These are phyloP conservation scores for Candida frijolesensis DNA, from an alignment of 1,139 yeast genomes.

Conservation along the genomic window DNA sequence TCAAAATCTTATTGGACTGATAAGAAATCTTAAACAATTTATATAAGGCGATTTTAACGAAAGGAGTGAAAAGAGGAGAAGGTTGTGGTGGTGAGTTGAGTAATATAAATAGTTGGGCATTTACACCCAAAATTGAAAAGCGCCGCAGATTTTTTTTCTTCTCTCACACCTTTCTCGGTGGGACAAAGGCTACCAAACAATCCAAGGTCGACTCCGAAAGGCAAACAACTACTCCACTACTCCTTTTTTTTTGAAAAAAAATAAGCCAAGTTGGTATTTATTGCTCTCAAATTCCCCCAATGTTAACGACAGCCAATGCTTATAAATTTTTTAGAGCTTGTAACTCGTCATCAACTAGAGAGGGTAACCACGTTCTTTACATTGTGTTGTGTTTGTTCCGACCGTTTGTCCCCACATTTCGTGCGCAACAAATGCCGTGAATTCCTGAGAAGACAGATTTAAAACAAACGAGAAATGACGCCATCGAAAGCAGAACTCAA, in stretches of 20 bases:
- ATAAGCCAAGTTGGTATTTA: background rate
- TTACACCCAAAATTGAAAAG: background rate
- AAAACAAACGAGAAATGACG: no score
- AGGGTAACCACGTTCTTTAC: background rate
- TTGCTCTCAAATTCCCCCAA: conserved; percentile 2
- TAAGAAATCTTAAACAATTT: conserved; percentile 11
- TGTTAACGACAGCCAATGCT: background rate
- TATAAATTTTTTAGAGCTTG: background rate
- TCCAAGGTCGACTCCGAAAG: no score
- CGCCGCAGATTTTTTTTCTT: background rate
- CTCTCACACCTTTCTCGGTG: conserved; percentile 1
- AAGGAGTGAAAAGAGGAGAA: background rate
- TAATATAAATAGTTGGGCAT: conserved; percentile 3
- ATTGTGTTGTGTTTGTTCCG: background rate
- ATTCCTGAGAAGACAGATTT: conserved; percentile 2
- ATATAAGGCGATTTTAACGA: conserved; percentile 12
- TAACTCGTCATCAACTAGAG: background rate
- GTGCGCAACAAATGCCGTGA: background rate
- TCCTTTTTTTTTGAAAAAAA: background rate
- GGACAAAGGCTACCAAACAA: background rate
- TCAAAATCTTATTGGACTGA: conserved; percentile 17
- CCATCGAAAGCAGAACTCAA: background rate
- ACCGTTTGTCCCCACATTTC: conserved; percentile 1
- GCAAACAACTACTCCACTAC: background rate
- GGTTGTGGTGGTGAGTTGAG: background rate